These are phyloP conservation scores for Begonia fuchsioides DNA, from an alignment of 306 rosid species.

Conservation along the genomic window DNA sequence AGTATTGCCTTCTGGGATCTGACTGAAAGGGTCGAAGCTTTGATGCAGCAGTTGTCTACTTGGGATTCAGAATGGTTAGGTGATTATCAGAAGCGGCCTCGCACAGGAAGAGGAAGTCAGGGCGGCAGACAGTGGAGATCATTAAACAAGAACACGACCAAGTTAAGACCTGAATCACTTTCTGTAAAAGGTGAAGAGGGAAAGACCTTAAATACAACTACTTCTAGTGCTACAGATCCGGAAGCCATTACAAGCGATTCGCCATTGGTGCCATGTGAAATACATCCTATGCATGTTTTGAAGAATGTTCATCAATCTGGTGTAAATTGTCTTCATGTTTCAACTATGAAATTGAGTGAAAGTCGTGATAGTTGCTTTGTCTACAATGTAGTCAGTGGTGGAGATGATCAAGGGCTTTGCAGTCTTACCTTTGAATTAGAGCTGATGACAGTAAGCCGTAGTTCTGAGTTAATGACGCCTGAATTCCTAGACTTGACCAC, in stretches of 20 bases:
- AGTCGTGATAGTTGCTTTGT: conserved; percentile 16
- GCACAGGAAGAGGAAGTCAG: conserved; percentile 95
- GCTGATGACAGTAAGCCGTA: conserved; percentile 13
- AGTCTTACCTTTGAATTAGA: conserved; percentile 44
- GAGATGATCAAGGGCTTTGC: conserved; percentile 87
- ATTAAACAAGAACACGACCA: conserved; percentile 28
- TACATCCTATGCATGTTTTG: conserved; percentile 44
- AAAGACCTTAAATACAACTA: conserved; percentile 12
- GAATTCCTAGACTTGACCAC: conserved; percentile 10
- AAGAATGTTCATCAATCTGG: conserved; percentile 72
- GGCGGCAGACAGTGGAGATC: conserved; percentile 96
- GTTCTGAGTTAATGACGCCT: conserved; percentile 18
- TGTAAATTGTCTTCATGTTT: conserved; percentile 84
- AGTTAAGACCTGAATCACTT: conserved; percentile 18
- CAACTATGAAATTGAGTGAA: conserved; percentile 33
- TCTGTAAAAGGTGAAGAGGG: conserved; percentile 18
- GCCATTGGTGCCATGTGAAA: conserved; percentile 35
- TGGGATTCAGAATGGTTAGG: conserved; percentile 36
- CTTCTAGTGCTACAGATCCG: conserved; percentile 15
- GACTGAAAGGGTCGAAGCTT: conserved; percentile 51
- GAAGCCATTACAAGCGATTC: conserved; percentile 24
- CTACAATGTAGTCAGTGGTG: conserved; percentile 67
- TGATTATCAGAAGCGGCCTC: conserved; percentile 77
- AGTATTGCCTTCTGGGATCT: conserved; percentile 86
- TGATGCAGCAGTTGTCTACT: conserved; percentile 43